Conservation (phyloP, 192 early-diverging fungal species). For the Umbelopsis vinacea region DNA sequence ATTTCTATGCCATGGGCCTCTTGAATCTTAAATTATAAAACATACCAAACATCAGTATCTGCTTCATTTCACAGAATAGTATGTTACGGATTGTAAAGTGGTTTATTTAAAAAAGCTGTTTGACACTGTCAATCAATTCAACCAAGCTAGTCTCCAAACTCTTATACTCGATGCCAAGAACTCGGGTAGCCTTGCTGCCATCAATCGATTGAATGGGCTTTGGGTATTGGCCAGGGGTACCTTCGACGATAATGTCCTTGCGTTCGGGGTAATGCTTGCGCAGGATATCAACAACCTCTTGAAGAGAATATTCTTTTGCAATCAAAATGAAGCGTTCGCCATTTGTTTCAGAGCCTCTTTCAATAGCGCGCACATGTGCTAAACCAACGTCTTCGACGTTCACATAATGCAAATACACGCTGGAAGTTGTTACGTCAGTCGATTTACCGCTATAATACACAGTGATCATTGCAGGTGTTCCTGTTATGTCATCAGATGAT, state of each 20-base stretch:
- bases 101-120: too few relatives aligned
- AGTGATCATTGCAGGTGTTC: neutral
- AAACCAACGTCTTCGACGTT: slow-evolving; percentile 5
- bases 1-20: too few relatives aligned
- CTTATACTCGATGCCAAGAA: too few relatives aligned
- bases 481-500: neutral
- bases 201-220: neutral
- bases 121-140: too few relatives aligned
- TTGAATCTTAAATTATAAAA: too few relatives aligned
- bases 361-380: slow-evolving; percentile 20
- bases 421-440: neutral
- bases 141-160: too few relatives aligned
- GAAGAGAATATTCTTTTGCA: neutral
- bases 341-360: slow-evolving; percentile 11
- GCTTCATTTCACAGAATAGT: too few relatives aligned
- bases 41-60: too few relatives aligned
- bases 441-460: neutral
- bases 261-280: neutral
- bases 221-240: slow-evolving; percentile 2
- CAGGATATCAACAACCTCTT: slow-evolving; percentile 14
- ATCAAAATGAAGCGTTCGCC: slow-evolving; percentile 13
- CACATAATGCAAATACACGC: neutral
- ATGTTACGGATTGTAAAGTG: too few relatives aligned
- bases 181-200: neutral
- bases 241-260: slow-evolving; percentile 3